Conservation (phyloP, 2,329 filamentous ascomycete species). For the Colletotrichum plurivorum region DNA sequence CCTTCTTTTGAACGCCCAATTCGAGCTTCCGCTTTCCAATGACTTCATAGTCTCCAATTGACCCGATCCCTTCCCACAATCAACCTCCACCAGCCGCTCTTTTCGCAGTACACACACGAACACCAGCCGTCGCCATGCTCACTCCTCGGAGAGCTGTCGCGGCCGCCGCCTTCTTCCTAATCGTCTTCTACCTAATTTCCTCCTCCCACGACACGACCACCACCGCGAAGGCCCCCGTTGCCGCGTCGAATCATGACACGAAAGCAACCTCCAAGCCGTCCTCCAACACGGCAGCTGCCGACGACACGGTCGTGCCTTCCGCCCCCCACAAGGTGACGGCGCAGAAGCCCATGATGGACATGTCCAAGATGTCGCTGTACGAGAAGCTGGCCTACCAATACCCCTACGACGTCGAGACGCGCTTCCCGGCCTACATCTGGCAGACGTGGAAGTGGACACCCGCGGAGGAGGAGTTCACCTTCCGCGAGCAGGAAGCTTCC, state of each 20-base stretch:
- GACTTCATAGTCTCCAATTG: slow-evolving; percentile 17
- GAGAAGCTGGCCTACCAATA: slow-evolving; percentile 94
- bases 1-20: not conserved
- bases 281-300: slow-evolving; percentile 2
- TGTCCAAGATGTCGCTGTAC: slow-evolving; percentile 78
- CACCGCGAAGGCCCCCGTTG: slow-evolving; percentile 44
- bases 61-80: not conserved
- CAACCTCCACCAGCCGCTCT: slow-evolving; percentile 6
- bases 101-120: slow-evolving; percentile 8
- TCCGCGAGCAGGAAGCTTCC: slow-evolving; percentile 87
- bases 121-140: slow-evolving; percentile 70
- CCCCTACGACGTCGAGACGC: slow-evolving; percentile 88
- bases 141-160: slow-evolving; percentile 83
- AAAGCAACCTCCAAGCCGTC: slow-evolving; percentile 15
- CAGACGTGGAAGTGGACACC: slow-evolving; percentile 97
- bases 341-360: slow-evolving; percentile 78
- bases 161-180: slow-evolving; percentile 77
- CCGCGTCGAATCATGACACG: slow-evolving; percentile 41
- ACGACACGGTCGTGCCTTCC: slow-evolving; percentile 26
- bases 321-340: slow-evolving; percentile 52
- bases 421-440: slow-evolving; percentile 99
- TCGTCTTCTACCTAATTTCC: slow-evolving; percentile 78
- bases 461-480: slow-evolving; percentile 81
- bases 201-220: slow-evolving; percentile 64
- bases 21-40: slow-evolving; percentile 25